phyloP scores from a whole-genome alignment of 495 filamentous ascomycete species.

The Polyplosphaeria fusca region DNA sequence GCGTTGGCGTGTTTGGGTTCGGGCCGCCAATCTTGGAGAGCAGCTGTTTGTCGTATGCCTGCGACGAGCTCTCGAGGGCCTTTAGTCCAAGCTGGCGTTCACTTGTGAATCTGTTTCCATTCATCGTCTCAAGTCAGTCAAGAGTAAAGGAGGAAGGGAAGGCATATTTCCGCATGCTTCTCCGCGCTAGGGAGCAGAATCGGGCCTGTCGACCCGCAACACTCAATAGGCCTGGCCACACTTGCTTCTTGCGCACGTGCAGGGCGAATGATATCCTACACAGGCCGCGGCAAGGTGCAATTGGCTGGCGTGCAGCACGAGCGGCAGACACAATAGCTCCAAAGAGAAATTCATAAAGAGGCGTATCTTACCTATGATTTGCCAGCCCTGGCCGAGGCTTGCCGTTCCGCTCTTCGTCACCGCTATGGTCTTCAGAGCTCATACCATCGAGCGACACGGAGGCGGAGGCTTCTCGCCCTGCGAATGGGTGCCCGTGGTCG shows the following conservation, averaged over 20 bases:
- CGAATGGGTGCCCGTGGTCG: neutral
- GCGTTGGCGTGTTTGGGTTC: conserved; percentile 55
- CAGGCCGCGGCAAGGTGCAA: conserved; percentile 37
- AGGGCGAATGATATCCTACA: neutral
- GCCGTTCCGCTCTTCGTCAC: conserved; percentile 24
- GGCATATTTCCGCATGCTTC: neutral
- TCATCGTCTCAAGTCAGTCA: conserved; percentile 36
- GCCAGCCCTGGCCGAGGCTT: conserved; percentile 18
- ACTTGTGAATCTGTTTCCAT: conserved; percentile 54
- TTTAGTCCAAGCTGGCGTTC: conserved; percentile 57
- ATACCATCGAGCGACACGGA: conserved; percentile 26
- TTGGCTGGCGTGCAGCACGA: neutral
- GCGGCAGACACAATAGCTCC: neutral
- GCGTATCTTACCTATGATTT: conserved; percentile 30
- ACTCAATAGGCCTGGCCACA: too few species aligned
- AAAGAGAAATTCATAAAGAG: neutral
- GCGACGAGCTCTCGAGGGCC: conserved; percentile 58
- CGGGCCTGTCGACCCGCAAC: too few species aligned
- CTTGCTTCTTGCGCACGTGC: too few species aligned
- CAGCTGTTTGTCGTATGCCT: conserved; percentile 75
- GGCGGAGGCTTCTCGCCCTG: neutral
- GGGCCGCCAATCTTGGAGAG: conserved; percentile 71
- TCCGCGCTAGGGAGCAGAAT: neutral
- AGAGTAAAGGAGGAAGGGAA: conserved; percentile 43
- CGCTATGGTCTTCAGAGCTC: conserved; percentile 28